phyloP scores from a whole-genome alignment of 306 rosid species.

The Alnus glutinosa region DNA sequence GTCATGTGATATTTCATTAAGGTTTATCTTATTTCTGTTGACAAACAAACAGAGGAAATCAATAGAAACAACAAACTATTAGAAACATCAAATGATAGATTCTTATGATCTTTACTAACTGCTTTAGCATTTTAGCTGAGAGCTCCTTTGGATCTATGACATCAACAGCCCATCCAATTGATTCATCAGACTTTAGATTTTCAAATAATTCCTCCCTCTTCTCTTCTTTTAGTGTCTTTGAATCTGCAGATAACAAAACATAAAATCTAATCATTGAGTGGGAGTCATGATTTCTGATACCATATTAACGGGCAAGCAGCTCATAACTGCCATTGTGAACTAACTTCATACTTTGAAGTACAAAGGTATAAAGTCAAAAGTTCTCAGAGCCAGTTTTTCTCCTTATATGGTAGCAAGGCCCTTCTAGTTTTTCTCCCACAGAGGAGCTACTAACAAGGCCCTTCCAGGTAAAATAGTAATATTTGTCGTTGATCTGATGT shows the following conservation, averaged over 20 bases:
- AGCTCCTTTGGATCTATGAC: constrained; percentile 82
- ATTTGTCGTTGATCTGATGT: neutral
- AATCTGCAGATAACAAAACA: constrained; percentile 50
- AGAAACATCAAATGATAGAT: constrained; percentile 1
- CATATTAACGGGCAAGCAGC: neutral
- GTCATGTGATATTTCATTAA: constrained; percentile 87
- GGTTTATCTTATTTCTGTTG: constrained; percentile 73
- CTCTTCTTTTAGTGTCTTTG: constrained; percentile 91
- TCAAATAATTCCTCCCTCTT: constrained; percentile 91
- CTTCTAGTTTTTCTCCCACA: too few relatives aligned
- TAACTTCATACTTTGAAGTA: neutral
- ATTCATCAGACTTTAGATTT: constrained; percentile 56
- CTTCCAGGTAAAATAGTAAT: neutral
- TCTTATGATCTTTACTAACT: constrained; percentile 30
- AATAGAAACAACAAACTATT: constrained; percentile 5
- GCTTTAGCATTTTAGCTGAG: constrained; percentile 82
- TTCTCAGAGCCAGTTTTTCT: neutral
- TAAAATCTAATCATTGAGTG: constrained; percentile 11
- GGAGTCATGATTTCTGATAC: neutral
- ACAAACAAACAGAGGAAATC: constrained; percentile 21
- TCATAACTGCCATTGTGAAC: neutral
- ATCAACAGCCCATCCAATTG: constrained; percentile 91
- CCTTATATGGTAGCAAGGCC: neutral
- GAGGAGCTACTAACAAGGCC: neutral
- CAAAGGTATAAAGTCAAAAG: neutral